Conservation (phyloP, 805 yeast genomes). For the Ogataea trehaloabstinens region DNA sequence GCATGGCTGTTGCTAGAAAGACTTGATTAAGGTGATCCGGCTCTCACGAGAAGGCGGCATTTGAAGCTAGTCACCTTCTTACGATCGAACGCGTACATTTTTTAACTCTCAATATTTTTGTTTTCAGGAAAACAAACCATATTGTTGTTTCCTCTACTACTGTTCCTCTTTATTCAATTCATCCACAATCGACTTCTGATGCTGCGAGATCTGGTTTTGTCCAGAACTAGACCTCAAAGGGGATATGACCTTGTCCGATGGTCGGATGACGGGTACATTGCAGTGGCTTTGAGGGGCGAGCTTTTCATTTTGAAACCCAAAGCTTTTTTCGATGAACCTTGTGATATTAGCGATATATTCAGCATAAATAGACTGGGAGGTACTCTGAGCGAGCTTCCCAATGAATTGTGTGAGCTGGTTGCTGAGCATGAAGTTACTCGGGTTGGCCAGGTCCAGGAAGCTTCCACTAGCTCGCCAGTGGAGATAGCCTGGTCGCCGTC, state of each 20-base stretch:
- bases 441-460: conserved; percentile 18
- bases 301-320: conserved; percentile 16
- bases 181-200: conserved; percentile 4
- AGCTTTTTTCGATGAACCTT: conserved; percentile 1
- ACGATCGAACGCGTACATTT: no score
- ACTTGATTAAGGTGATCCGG: no score
- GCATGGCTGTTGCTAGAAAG: conserved; percentile 39
- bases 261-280: conserved; percentile 21
- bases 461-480: conserved; percentile 10
- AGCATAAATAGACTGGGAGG: conserved; percentile 11
- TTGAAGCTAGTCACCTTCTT: no score
- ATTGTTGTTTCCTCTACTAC: neutral
- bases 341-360: conserved; percentile 15
- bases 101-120: no score
- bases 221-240: conserved; percentile 8
- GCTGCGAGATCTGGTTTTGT: conserved; percentile 14
- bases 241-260: conserved; percentile 10
- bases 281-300: conserved; percentile 13
- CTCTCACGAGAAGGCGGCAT: no score
- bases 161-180: neutral
- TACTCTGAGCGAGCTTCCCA: conserved; percentile 14
- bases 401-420: conserved; percentile 9
- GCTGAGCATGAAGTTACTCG: conserved; percentile 17
- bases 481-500: conserved; percentile 22
- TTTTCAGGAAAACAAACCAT: no score